Percentiles rank a stretch among this genome's conserved stretches.
Evolutionary conservation across 192 early-diverging fungal genomes (phyloP).

Genomic region (Chytriomyces sp.): DNA sequence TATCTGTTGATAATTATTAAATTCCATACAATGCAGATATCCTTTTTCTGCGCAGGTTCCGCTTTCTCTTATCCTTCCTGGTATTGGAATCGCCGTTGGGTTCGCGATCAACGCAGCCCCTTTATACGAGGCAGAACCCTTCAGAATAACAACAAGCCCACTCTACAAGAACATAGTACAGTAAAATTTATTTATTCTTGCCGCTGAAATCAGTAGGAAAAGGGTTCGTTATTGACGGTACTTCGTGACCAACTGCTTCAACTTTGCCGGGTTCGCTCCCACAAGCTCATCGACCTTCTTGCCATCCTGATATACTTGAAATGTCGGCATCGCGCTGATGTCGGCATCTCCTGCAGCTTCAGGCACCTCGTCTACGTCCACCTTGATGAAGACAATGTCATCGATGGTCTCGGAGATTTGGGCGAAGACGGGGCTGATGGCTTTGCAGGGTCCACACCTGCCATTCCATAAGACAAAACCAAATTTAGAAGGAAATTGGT

Average conservation of each 20-base stretch:
- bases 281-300: constrained; percentile 76
- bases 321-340: constrained; percentile 77
- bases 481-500: neutral
- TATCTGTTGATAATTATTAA: no score
- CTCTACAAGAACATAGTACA: no score
- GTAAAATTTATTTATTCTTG: no score
- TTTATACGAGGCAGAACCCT: no score
- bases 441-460: constrained; percentile 57
- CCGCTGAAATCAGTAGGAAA: no score
- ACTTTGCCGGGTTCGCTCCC: constrained; percentile 75
- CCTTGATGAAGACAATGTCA: constrained; percentile 44
- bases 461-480: constrained; percentile 32
- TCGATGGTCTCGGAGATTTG: constrained; percentile 40
- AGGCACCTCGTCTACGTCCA: constrained; percentile 60
- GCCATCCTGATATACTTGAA: constrained; percentile 78
- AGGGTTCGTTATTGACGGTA: no score
- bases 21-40: no score
- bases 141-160: no score
- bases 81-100: no score
- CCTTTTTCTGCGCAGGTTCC: no score
- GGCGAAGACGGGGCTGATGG: constrained; percentile 52
- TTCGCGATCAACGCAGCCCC: no score
- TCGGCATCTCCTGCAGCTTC: constrained; percentile 48
- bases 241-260: constrained; percentile 72
- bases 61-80: no score